Evolutionary conservation across 768 basidiomycete species (phyloP).

Genomic region (Gloeopeniophorella convolvens): DNA sequence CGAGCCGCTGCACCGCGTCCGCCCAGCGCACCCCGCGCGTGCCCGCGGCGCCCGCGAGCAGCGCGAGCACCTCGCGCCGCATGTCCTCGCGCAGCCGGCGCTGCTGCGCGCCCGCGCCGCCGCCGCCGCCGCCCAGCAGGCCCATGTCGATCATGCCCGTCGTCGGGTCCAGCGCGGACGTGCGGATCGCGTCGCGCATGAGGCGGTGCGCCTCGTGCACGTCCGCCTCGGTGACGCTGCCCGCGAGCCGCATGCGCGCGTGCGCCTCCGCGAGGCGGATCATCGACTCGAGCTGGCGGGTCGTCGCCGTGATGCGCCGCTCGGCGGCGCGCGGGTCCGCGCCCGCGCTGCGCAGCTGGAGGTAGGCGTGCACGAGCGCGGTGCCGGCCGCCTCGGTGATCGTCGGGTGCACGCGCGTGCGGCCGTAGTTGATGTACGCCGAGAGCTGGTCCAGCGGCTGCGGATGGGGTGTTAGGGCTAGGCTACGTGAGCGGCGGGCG

Average conservation of each 20-base stretch:
- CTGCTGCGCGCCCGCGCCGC: constrained; percentile 85
- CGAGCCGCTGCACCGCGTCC: constrained; percentile 72
- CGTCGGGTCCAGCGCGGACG: constrained; percentile 90
- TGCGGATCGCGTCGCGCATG: constrained; percentile 94
- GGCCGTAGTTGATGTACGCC: constrained; percentile 91
- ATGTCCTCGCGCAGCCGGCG: constrained; percentile 85
- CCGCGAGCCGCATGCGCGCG: constrained; percentile 90
- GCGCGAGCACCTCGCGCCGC: constrained; percentile 66
- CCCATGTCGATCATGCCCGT: constrained; percentile 98
- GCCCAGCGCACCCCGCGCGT: constrained; percentile 70
- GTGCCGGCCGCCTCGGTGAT: constrained; percentile 81
- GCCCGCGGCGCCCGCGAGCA: constrained; percentile 46
- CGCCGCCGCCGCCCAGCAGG: constrained; percentile 91
- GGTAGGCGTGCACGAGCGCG: constrained; percentile 85
- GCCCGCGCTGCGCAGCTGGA: constrained; percentile 89
- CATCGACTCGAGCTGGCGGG: constrained; percentile 94
- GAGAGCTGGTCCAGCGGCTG: constrained; percentile 88
- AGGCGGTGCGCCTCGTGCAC: constrained; percentile 90
- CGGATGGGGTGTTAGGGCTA: background rate
- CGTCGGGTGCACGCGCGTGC: constrained; percentile 75
- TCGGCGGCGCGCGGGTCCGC: constrained; percentile 82
- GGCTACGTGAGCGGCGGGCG: background rate
- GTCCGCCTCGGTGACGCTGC: constrained; percentile 79
- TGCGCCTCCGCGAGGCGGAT: constrained; percentile 95
- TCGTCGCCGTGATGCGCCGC: constrained; percentile 96